A percentile compares a stretch with the other conserved stretches of the same genome.
These are phyloP conservation scores for Populus pruinosa DNA, from an alignment of 345 rosid genomes.

Conservation along the genomic window DNA sequence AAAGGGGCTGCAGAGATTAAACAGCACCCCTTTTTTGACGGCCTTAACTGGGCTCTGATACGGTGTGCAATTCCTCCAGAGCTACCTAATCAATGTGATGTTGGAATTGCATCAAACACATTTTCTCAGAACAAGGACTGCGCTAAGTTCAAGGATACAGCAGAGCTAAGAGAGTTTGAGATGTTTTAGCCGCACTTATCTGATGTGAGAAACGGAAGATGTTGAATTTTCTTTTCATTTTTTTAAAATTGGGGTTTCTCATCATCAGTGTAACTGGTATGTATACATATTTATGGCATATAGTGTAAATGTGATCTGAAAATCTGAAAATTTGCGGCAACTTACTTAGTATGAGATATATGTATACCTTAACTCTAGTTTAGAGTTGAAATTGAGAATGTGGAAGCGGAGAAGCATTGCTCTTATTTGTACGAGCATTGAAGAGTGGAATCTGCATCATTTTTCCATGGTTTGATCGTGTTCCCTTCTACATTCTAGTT, in stretches of 20 bases:
- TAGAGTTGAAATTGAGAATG: conserved; percentile 12
- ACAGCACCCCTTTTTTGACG: conserved; percentile 68
- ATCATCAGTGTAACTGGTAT: conserved; percentile 5
- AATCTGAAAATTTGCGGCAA: conserved; percentile 17
- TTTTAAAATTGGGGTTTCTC: conserved; percentile 1
- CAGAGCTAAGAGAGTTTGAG: conserved; percentile 48
- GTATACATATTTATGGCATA: conserved; percentile 6
- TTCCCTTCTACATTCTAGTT: background rate
- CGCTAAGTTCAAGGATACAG: conserved; percentile 25
- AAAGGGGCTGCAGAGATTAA: conserved; percentile 81
- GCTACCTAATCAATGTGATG: conserved; percentile 39
- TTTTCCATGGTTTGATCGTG: background rate
- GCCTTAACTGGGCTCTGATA: conserved; percentile 78
- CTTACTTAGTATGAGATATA: conserved; percentile 4
- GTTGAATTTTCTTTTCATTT: background rate
- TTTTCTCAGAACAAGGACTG: conserved; percentile 29
- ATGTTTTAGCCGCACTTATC: conserved; percentile 39
- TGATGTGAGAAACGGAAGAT: conserved; percentile 12
- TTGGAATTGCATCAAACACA: conserved; percentile 9
- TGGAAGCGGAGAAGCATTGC: background rate
- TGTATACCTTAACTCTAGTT: conserved; percentile 7
- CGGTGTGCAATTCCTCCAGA: conserved; percentile 71
- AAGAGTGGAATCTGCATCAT: background rate
- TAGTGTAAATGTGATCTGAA: conserved; percentile 32
- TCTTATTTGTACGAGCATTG: background rate